Base-by-base conservation (phyloP, 306 rosid genomes). In the Oemleria cerasiformis region DNA sequence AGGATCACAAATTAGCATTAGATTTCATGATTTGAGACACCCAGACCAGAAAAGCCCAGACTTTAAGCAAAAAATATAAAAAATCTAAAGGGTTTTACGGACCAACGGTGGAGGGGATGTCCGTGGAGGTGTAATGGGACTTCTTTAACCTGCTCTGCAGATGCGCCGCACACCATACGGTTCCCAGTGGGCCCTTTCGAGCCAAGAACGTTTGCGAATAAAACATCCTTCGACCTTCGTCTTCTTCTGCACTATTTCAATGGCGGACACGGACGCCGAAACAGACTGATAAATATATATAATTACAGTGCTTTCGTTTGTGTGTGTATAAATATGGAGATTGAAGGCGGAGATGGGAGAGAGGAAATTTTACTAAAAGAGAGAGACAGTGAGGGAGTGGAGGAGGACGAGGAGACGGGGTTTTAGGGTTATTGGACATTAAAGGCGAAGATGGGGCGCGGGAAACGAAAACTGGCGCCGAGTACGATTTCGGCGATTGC, bases 81-180 rank as follows among this genome's bases (percentile, higher is more conserved):
- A 50, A 50, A 3, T 19, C 9, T 25, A 34, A 39, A 48, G 50
- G 23, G 3, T 43, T 5, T 16, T 4, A 80, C 96, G 53, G 39
- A 94, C 99, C 80, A 25, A 91, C 92, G 12, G 96, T 87, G 36
- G 92, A 71, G 65, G 79, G 77, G 55, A 94, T 91, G 53, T 91
- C 83, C 12, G 95, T 91, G 63, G 88, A 67, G 40, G 84, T 71
- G 73, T 86, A 94, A 21, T 94, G 97, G 25, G 96, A 82, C 81
- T 94, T 94, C 73, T 83, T 89, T 55, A 94, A 91, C 50, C 96
- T 77, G 81, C 83, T 85, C 69, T 94, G 98, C 55, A 93, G 86
- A 66, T 94, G 96, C n/a, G 99, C 96, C 0, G 98, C 96, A 54
- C 84, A 86, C 99, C 99, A 94, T 19, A 94, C 97, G 0, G 96